Conservation (phyloP, 2,329 filamentous ascomycete genomes). For the Aspergillus uvarum region DNA sequence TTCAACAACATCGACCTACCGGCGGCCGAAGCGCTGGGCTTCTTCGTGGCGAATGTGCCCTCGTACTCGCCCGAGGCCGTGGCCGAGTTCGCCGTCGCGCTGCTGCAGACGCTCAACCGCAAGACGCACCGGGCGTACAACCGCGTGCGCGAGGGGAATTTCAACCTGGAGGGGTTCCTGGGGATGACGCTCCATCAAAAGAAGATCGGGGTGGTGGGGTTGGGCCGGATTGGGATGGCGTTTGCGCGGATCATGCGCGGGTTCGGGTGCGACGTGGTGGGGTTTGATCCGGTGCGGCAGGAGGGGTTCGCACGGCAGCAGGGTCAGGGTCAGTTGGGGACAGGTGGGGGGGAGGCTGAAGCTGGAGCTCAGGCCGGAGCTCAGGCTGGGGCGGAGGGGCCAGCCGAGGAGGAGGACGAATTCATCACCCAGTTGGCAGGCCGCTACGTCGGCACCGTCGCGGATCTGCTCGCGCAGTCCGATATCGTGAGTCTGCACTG, state of each 20-base stretch:
- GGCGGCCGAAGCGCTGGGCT: conserved; percentile 53
- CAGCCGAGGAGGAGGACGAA: not conserved
- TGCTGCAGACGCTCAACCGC: conserved; percentile 67
- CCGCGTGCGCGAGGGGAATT: conserved; percentile 68
- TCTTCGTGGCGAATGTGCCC: conserved; percentile 66
- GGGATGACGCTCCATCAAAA: conserved; percentile 63
- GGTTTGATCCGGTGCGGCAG: conserved; percentile 58
- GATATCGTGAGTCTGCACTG: conserved; percentile 68
- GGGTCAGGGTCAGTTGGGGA: too few species aligned
- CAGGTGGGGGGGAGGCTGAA: too few species aligned
- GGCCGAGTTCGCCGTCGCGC: conserved; percentile 67
- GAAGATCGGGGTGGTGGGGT: conserved; percentile 66
- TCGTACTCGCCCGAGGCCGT: conserved; percentile 69
- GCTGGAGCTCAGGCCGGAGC: too few species aligned
- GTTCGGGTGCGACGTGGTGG: conserved; percentile 64
- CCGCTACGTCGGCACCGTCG: conserved; percentile 51
- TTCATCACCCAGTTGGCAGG: conserved; percentile 33
- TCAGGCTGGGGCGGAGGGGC: too few species aligned
- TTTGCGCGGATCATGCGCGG: conserved; percentile 62
- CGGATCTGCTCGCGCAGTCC: conserved; percentile 54
- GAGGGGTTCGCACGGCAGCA: conserved; percentile 48
- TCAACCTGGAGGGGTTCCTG: conserved; percentile 60
- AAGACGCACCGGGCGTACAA: conserved; percentile 68
- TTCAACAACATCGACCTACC: conserved; percentile 66
- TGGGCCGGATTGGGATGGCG: conserved; percentile 64